Evolutionary conservation across 2,329 filamentous ascomycete genomes (phyloP).

Genomic region (Emydomyces testavorans): DNA sequence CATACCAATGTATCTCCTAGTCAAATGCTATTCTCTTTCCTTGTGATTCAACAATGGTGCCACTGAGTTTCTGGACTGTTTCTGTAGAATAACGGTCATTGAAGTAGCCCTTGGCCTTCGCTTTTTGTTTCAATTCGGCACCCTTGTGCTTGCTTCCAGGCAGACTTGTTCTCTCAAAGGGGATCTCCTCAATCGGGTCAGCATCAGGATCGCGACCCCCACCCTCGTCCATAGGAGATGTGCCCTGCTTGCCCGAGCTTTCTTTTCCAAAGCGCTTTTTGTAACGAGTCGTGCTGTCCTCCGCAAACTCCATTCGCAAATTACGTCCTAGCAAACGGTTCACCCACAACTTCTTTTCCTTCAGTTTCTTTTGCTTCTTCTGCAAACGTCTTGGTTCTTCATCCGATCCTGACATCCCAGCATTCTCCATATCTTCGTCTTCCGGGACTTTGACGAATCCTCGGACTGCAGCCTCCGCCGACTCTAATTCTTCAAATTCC

Average conservation of each 20-base stretch:
- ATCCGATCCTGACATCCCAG: constrained; percentile 42
- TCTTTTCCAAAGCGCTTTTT: constrained; percentile 87
- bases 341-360: constrained; percentile 63
- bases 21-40: constrained; percentile 80
- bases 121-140: constrained; percentile 27
- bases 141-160: constrained; percentile 23
- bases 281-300: constrained; percentile 79
- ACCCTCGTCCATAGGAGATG: constrained; percentile 17
- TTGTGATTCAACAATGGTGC: constrained; percentile 63
- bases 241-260: constrained; percentile 34
- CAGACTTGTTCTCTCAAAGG: neutral
- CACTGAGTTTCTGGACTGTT: constrained; percentile 56
- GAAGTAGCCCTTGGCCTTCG: constrained; percentile 24
- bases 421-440: constrained; percentile 35
- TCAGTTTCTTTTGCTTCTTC: constrained; percentile 45
- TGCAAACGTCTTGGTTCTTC: constrained; percentile 24
- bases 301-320: constrained; percentile 82
- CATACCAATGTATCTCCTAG: constrained; percentile 33
- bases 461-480: constrained; percentile 64
- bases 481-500: constrained; percentile 68
- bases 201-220: constrained; percentile 14
- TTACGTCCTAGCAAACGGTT: constrained; percentile 69
- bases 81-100: constrained; percentile 36
- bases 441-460: constrained; percentile 60
- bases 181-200: constrained; percentile 13